Evolutionary conservation across 2,329 filamentous ascomycete species (phyloP), one percentile per base, ranked within the genome.

Genomic region (Blumeria graminis): DNA sequence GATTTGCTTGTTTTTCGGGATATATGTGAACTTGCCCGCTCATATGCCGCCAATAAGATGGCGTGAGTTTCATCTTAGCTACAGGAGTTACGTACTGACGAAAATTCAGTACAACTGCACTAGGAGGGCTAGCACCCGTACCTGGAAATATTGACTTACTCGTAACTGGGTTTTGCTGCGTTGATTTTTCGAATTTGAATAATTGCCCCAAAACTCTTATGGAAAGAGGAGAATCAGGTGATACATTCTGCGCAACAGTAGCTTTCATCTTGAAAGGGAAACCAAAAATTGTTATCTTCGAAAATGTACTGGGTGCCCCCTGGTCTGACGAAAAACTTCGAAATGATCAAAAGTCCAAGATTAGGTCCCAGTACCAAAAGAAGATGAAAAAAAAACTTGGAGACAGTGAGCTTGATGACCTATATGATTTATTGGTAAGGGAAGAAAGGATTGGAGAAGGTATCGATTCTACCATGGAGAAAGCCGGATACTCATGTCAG

Each of bases 101-200:
- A 48, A 56, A 41, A 57, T 43, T 48, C 61, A 80, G 77, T 1
- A 79, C 75, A 18, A 88, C 82, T 1, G 81, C 81, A 0, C 82
- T 82, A 63, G 84, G 84, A 3, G 74, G 75, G 7, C 68, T 73
- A 53, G 71, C 71, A 4, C 55, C 66, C 1, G 76, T 87, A 0
- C 82, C 82, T 0, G 66, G 66, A 0, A 63, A 74, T 10, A 67
- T 79, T 1, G 81, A 89, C 60, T 64, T 90, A 0, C 68, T 90
- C 1, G 70, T 89, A 48, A 81, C 81, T 6, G 85, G 85, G 0
- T 85, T 82, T 45, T 81, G 82, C 0, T 92, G 85, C 61, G 82
- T 86, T 1, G 84, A 89, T 62, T 85, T 83, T 60, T 89, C 84
- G 0, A 63, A 60, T 0, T 66, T 88, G 35, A 90, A 88, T 65